Percentiles rank a stretch among this genome's conserved stretches.
Conservation (phyloP, 176 grass and related monocot genomes). For the Typha latifolia region DNA sequence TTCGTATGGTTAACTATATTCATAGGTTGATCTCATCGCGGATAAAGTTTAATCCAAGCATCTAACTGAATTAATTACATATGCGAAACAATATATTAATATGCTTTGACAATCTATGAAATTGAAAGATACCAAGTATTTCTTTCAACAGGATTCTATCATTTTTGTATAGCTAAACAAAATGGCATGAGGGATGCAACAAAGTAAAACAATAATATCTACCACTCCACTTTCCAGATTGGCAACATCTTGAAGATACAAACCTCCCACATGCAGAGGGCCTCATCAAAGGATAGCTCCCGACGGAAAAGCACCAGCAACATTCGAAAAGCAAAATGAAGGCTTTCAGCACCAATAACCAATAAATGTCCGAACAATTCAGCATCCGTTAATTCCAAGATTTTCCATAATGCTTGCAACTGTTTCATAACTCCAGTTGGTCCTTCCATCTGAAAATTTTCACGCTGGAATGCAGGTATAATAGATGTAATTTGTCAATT, state of each 20-base stretch:
- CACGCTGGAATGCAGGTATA: constrained; percentile 46
- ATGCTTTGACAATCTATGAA: too few relatives aligned
- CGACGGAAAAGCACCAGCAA: constrained; percentile 97
- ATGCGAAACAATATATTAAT: too few relatives aligned
- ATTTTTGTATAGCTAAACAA: not conserved
- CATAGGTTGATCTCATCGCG: too few relatives aligned
- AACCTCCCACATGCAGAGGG: constrained; percentile 94
- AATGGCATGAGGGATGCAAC: not conserved
- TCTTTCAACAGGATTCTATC: too few relatives aligned
- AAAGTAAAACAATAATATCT: not conserved
- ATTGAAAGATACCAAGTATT: too few relatives aligned
- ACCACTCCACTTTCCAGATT: not conserved
- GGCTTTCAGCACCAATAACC: constrained; percentile 82
- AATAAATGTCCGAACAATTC: constrained; percentile 93
- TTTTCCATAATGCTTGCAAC: constrained; percentile 87
- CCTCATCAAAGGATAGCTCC: constrained; percentile 90
- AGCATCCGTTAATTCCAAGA: constrained; percentile 67
- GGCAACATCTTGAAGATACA: constrained; percentile 22
- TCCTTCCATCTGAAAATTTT: constrained; percentile 99
- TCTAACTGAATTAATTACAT: too few relatives aligned
- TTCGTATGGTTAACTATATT: too few relatives aligned
- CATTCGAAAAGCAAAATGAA: constrained; percentile 99
- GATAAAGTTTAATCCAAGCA: too few relatives aligned
- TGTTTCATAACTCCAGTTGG: constrained; percentile 96
- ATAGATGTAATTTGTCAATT: constrained; percentile 21